Evolutionary conservation across 208 protist species (phyloP), one percentile per base, ranked within the genome.

Genomic region (Leishmania tropica): DNA sequence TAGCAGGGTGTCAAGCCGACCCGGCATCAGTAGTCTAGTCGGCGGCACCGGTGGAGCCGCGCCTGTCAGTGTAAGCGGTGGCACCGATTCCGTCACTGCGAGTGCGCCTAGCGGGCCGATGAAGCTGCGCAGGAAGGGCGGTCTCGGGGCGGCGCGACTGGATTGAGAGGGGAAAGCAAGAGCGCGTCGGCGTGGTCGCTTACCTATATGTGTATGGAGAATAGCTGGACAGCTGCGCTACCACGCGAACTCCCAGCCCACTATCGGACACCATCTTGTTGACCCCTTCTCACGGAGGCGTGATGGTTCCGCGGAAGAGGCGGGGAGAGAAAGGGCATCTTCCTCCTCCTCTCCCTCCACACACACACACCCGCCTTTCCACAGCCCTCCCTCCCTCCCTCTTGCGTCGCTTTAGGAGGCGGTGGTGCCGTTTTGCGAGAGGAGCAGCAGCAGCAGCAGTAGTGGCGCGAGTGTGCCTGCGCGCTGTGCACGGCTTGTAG

Each of bases 51-150:
- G 21, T 73, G 45, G 13, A 54, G 42, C 65, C 21, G 13, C 60
- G 68, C 65, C 42, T 53, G 62, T 56, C 58, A 15, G 48, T 35
- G 24, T 19, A 48, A 13, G 56, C 2, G 40, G 31, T 10, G 13
- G 48, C n/a, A 3, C 19, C 28, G 28, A 47, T 37, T 11, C 4
- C 21, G 67, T 37, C 35, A 72, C 15, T 72, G 40, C 40, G 3
- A 64, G n/a, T 40, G 35, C 76, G 37, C 19, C 81, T 31, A 51
- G 70, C 56, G 81, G 85, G 0, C 75, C 87, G 37, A 91, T 92
- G 90, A 93, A 93, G 83, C 80, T 93, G 47, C 76, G 83, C 17
- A 90, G 85, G 76, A 93, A 92, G 79, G 87, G 82, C 60, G 87
- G 92, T 15, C 78, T 95, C 58, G 92, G 92, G 8, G 92, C 92